phyloP scores from a whole-genome alignment of 2,329 filamentous ascomycete genomes.

The Ophiostoma sp. region DNA sequence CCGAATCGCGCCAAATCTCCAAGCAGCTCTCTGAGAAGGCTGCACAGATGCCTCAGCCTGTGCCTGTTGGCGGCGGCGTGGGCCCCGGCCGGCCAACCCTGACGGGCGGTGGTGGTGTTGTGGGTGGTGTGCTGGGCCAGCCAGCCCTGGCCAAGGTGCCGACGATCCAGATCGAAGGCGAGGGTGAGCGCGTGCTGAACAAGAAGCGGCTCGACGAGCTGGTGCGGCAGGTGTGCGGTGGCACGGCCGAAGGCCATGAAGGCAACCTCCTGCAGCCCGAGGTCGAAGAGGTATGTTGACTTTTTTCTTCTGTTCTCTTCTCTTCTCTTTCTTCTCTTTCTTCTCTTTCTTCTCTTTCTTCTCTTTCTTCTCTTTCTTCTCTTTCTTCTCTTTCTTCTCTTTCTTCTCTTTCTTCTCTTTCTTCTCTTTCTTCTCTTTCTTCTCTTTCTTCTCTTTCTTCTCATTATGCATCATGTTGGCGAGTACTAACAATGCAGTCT shows the following conservation, averaged over 20 bases:
- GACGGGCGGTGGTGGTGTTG: slow-evolving; percentile 67
- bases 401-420: too few species aligned
- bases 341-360: too few species aligned
- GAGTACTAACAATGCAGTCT: slow-evolving; percentile 41
- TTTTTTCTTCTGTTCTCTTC: too few species aligned
- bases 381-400: too few species aligned
- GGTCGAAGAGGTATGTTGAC: slow-evolving; percentile 62
- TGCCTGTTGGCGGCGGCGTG: slow-evolving; percentile 59
- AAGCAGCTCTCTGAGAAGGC: slow-evolving; percentile 67
- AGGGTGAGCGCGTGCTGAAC: slow-evolving; percentile 87
- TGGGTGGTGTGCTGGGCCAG: slow-evolving; percentile 79
- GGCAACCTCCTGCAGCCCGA: slow-evolving; percentile 79
- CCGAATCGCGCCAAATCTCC: slow-evolving; percentile 71
- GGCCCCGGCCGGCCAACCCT: slow-evolving; percentile 73
- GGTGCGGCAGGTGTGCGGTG: slow-evolving; percentile 86
- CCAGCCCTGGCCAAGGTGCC: slow-evolving; percentile 78
- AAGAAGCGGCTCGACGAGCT: slow-evolving; percentile 97
- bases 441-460: too few species aligned
- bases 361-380: too few species aligned
- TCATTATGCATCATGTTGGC: too few species aligned
- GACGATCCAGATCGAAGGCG: slow-evolving; percentile 79
- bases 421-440: too few species aligned
- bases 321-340: too few species aligned
- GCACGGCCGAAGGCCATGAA: slow-evolving; percentile 64
- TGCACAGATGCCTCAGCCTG: slow-evolving; percentile 65